Base-by-base conservation (phyloP, 2,329 filamentous ascomycete genomes). In the Colletotrichum sidae region DNA sequence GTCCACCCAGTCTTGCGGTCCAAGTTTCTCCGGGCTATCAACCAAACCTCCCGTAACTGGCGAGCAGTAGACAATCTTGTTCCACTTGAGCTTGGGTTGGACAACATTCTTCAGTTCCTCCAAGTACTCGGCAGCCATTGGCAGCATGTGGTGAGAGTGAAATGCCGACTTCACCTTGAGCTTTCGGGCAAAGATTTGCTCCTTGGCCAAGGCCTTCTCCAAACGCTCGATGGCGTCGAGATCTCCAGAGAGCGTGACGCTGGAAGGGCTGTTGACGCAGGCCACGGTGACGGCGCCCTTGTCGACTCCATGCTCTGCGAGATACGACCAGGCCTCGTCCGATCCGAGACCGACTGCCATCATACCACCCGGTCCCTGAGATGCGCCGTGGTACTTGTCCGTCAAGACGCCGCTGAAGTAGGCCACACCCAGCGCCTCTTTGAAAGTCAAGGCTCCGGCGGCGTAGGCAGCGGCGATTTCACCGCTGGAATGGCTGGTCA, bases 391-490 rank as follows among this genome's bases (percentile, higher is more conserved):
- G 11, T 67, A 53, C 11, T 68, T 37, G 0, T 52, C 45, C 0
- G 70, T 49, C 12, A 67, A 69, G 10, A 61, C 53, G 15, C 75
- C 77, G 33, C 77, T 71, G 53, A 72, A 73, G 60, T 76, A 80
- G 1, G 77, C 69, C 3, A 74, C 67, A 4, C 69, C 69, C 35
- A 78, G 70, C 8, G 75, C 76, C 12, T 73, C 69, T 4, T 69
- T 69, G 37, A 71, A 53, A 0, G 69, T 75, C 2, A 79, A 51
- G 2, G 60, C 67, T 1, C 75, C 75, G 0, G 78, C 71, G 0
- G 81, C 76, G 56, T 81, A 84, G 0, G 83, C 83, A 5, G 82
- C 82, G 0, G 71, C 80, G 38, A 84, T 83, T 60, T 85, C 83
- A 8, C 83, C 83, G 46, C 75, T 79, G 0, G 81, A 84, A 67